Evolutionary conservation across 768 basidiomycete genomes (phyloP).

Genomic region (Mycena polygramma): DNA sequence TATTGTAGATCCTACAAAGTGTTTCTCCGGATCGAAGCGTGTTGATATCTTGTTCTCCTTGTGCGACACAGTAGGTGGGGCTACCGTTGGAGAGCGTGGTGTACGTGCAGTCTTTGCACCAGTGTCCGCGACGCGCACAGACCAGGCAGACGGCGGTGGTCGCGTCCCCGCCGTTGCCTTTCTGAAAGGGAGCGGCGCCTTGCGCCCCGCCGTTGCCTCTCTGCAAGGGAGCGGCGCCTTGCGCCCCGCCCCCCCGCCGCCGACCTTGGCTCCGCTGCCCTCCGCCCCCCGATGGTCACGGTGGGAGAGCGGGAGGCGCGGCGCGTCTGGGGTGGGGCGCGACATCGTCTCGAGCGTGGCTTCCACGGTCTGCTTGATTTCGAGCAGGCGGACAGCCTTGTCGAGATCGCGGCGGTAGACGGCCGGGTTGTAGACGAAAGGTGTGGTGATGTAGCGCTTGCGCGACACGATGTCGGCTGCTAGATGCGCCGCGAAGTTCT

Average conservation of each 20-base stretch:
- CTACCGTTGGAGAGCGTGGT: background rate
- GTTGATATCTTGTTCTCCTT: background rate
- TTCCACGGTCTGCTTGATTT: too few relatives aligned
- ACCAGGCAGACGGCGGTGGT: too few relatives aligned
- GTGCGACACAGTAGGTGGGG: background rate
- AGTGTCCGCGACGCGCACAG: background rate
- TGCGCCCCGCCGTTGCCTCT: too few relatives aligned
- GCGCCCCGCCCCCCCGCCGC: background rate
- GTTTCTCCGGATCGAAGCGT: background rate
- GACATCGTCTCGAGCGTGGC: background rate
- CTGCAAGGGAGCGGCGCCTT: too few relatives aligned
- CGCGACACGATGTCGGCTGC: background rate
- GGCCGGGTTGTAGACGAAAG: background rate
- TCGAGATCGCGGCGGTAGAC: background rate
- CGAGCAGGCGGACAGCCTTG: background rate
- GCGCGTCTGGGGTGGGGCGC: too few relatives aligned
- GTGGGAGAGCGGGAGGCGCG: too few relatives aligned
- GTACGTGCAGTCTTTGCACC: background rate
- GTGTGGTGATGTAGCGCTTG: background rate
- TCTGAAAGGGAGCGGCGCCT: slow-evolving; percentile 4
- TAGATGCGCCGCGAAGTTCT: slow-evolving; percentile 4
- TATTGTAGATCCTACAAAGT: background rate
- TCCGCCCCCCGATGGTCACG: background rate
- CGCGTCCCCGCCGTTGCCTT: background rate
- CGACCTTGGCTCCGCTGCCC: background rate